A percentile compares a stretch with the other conserved stretches of the same genome.
Conservation (phyloP, 2,329 filamentous ascomycete genomes). For the Botrytis tulipae region DNA sequence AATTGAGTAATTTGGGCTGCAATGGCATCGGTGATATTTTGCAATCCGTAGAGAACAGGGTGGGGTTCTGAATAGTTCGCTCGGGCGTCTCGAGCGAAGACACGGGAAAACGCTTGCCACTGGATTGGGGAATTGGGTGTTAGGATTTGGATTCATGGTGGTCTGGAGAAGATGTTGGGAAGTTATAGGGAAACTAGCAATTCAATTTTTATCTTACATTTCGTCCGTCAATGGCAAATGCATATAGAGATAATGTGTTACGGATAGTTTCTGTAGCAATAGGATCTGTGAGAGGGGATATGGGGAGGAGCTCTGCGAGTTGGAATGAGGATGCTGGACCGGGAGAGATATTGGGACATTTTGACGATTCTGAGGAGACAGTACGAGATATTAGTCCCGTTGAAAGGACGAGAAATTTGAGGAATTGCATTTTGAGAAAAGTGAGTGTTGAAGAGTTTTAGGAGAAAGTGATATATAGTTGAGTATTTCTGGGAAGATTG, state of each 20-base stretch:
- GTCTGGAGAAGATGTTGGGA: not conserved
- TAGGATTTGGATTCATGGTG: not conserved
- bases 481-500: not conserved
- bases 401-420: not conserved
- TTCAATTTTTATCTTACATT: not conserved
- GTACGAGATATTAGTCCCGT: not conserved
- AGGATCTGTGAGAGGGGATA: not conserved
- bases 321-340: not conserved
- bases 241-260: not conserved
- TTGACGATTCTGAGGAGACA: not conserved
- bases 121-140: not conserved
- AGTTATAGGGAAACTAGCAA: not conserved
- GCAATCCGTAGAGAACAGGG: not conserved
- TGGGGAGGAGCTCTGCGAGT: not conserved
- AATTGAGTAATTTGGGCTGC: not conserved
- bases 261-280: not conserved
- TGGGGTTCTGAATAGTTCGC: not conserved
- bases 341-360: not conserved
- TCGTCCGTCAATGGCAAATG: not conserved
- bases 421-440: not conserved
- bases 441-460: accelerated
- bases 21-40: not conserved
- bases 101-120: not conserved
- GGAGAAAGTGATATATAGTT: not conserved
- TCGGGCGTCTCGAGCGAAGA: not conserved